phyloP scores from a whole-genome alignment of 257 asterid species.

The Forsythia viridissima region DNA sequence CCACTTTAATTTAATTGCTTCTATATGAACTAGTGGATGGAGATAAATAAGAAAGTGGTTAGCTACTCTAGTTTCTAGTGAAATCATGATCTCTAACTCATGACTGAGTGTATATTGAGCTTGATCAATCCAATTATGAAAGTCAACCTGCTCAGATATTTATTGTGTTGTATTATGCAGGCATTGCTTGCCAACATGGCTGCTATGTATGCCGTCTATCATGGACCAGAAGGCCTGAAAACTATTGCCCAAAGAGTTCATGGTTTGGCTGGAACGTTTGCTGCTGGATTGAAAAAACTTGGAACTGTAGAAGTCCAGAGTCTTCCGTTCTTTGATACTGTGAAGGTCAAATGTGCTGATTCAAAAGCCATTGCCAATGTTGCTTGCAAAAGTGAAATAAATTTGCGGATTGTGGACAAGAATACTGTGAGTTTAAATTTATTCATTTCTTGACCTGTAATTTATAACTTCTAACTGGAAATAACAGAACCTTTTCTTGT shows the following conservation, averaged over 20 bases:
- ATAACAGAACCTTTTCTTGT: slow-evolving; percentile 12
- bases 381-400: slow-evolving; percentile 67
- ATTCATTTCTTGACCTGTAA: neutral
- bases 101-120: neutral
- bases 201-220: slow-evolving; percentile 96
- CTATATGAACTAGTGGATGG: neutral
- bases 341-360: slow-evolving; percentile 72
- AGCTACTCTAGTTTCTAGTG: neutral
- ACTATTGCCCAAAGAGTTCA: slow-evolving; percentile 87
- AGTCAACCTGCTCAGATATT: neutral
- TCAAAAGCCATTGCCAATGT: slow-evolving; percentile 78
- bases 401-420: slow-evolving; percentile 72
- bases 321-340: slow-evolving; percentile 92
- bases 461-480: neutral
- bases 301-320: slow-evolving; percentile 85
- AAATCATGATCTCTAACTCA: neutral
- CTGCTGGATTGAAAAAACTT: slow-evolving; percentile 80
- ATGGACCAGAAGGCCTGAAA: slow-evolving; percentile 96
- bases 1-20: slow-evolving; percentile 1
- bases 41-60: neutral
- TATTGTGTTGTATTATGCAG: slow-evolving; percentile 28
- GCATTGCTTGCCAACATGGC: slow-evolving; percentile 99
- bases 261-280: slow-evolving; percentile 82
- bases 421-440: slow-evolving; percentile 60
- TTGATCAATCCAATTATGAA: neutral